Base-by-base conservation (phyloP, 23 red algal genomes). In the Gracilaria vermiculophylla region DNA sequence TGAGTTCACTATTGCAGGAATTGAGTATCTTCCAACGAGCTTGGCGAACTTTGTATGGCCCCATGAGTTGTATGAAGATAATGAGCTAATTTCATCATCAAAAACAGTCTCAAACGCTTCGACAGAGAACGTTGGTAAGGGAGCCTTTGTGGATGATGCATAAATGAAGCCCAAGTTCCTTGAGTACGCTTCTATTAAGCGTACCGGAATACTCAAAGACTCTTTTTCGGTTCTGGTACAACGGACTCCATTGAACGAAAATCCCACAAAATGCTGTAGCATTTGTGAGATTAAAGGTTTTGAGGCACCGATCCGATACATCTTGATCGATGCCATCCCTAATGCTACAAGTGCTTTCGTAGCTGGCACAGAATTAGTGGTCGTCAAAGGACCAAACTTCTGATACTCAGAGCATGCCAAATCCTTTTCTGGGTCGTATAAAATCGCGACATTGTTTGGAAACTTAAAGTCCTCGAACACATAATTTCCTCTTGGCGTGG, bases 51-150 rank as follows among this genome's bases (percentile, higher is more conserved):
- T 19, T 45, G 40, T 42, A 12, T 73, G 42, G 39, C 67, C 67
- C 67, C 67, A 73, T 45, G 67, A 73, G 40, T 73, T 73, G 40
- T 73, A 73, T 0, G 67, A 73, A 42, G 67, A 47, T 48, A 73
- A 20, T 12, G 67, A 73, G 36, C 42, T 42, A 47, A 73, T 48
- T 47, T 73, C 67, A 73, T 73, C 67, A 28, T 8, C 67, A 73
- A 73, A 73, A 24, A 73, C 24, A 17, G 0, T 27, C 33, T 73
- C n/a, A 47, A 73, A 73, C 28, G 67, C 67, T 20, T 73, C 39
- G 3, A 28, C 42, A 12, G 67, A 27, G 40, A 73, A 73, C 5
- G 4, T 4, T 20, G 40, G 32, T 28, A 73, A 17, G 2, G 36
- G 2, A 13, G 6, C 32, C 39, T 73, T 73, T n/a, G 13, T 14